These are phyloP conservation scores for Aspergillus arachidicola DNA, from an alignment of 2,329 filamentous ascomycete genomes.

Conservation along the genomic window DNA sequence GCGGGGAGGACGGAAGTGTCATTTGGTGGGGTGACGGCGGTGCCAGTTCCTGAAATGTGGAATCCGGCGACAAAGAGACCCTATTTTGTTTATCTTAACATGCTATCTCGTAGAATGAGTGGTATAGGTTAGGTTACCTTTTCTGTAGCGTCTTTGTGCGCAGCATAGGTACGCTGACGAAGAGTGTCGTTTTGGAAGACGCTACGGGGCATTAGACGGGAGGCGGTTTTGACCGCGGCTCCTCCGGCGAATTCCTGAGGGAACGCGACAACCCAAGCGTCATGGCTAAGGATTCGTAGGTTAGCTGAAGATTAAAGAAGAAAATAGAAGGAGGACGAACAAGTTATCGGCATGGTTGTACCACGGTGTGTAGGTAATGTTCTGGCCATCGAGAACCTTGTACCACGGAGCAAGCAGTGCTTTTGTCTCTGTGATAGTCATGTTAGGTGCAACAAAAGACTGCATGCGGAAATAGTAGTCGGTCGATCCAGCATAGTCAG, in stretches of 20 bases:
- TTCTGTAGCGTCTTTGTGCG: conserved; percentile 21
- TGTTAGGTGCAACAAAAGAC: conserved; percentile 27
- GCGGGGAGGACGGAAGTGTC: conserved; percentile 35
- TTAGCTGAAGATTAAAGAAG: not conserved
- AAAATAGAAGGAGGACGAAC: conserved; percentile 11
- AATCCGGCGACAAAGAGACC: conserved; percentile 26
- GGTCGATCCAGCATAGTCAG: conserved; percentile 18
- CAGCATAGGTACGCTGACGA: conserved; percentile 16
- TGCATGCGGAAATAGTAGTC: conserved; percentile 31
- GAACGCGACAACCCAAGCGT: conserved; percentile 22
- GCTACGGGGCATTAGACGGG: conserved; percentile 24
- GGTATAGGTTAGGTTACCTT: conserved; percentile 10
- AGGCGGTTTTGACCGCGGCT: conserved; percentile 23
- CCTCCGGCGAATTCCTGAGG: conserved; percentile 23
- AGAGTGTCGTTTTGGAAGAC: conserved; percentile 22
- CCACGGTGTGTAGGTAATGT: conserved; percentile 22
- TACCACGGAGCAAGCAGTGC: conserved; percentile 25
- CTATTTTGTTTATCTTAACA: not conserved
- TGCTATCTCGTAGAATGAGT: not conserved
- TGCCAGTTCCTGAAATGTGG: conserved; percentile 26
- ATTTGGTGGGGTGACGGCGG: conserved; percentile 17
- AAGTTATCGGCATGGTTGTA: conserved; percentile 27
- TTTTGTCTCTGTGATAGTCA: conserved; percentile 23
- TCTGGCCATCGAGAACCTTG: conserved; percentile 18
- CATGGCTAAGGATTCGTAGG: conserved; percentile 15